Percentiles rank a stretch among this genome's conserved stretches.
phyloP scores from a whole-genome alignment of 768 basidiomycete species.

The Suillus luteus region DNA sequence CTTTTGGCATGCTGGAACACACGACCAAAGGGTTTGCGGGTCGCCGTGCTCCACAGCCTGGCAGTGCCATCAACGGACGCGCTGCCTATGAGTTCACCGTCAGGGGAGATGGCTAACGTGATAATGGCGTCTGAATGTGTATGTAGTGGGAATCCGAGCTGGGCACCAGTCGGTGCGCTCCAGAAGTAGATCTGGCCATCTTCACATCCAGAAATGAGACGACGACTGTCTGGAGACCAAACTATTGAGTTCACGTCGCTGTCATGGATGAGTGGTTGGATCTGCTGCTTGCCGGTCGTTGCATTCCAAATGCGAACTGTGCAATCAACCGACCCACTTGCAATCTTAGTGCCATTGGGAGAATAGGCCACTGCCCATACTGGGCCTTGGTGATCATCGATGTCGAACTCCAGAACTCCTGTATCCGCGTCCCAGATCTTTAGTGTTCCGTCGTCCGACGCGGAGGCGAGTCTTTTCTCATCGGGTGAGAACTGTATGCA shows the following conservation, averaged over 20 bases:
- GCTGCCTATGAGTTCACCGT: not conserved
- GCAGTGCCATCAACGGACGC: not conserved
- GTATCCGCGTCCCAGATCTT: too few species aligned
- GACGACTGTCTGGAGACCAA: not conserved
- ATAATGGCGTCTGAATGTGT: not conserved
- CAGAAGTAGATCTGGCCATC: not conserved
- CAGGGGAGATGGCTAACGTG: not conserved
- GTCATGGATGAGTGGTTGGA: not conserved
- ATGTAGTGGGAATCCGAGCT: not conserved
- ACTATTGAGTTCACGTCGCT: not conserved
- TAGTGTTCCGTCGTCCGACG: too few species aligned
- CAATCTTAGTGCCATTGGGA: not conserved
- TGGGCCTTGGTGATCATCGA: not conserved
- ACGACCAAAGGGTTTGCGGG: not conserved
- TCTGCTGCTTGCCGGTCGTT: not conserved
- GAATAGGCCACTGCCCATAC: not conserved
- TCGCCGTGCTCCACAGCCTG: not conserved
- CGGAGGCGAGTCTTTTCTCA: not conserved
- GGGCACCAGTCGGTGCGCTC: not conserved
- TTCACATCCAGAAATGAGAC: not conserved
- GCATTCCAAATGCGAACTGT: not conserved
- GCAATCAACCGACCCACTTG: not conserved
- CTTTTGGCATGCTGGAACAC: not conserved
- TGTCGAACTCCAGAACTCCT: not conserved
- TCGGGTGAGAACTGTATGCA: not conserved